Base-by-base conservation (phyloP, 106 monocot species). In the Dioscorea alata region DNA sequence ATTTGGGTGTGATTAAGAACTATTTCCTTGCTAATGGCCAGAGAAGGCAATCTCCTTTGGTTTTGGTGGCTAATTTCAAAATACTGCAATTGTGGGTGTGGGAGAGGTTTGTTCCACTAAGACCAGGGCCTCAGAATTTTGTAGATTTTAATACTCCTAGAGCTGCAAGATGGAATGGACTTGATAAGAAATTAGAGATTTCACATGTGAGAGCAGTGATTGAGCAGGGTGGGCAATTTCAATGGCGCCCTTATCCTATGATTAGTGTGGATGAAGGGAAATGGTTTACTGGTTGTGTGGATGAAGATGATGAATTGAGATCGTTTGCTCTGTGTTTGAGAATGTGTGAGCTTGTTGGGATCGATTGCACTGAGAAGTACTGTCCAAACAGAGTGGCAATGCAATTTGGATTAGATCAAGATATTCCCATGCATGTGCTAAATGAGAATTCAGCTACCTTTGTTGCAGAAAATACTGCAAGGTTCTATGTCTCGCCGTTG, bases 391-490 rank as follows among this genome's bases (percentile, higher is more conserved):
- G 89, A 24, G 79, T 82, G 5, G 79, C 85, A n/a, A 92, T 82
- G 82, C 91, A 92, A 73, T 88, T 92, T 70, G 91, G 91, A 25
- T 71, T 82, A 19, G 91, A 92, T 75, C 91, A 92, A 48, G 88
- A 88, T 54, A 31, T 92, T 16, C 91, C 91, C 2, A 67, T 65
- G 32, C 33, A 15, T 70, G 72, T 87, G 33, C 58, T 52, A 4
- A 73, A 81, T 52, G 73, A 73, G 5, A 66, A 74, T 70, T 32
- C 48, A 17, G 50, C 56, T 4, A 81, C 79, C 80, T 81, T 71
- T 25, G 63, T 60, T 32, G 64, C 64, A 22, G 68, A 78, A 33
- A 81, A 76, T 57, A 23, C 73, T 6, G 28, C 28, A 28, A 74
- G 57, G n/a, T 69, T 83, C 31, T 90, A 78, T 71, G 59, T 81